Base-by-base conservation (phyloP, 1,139 yeast genomes). In the Taiozyma sp. region DNA sequence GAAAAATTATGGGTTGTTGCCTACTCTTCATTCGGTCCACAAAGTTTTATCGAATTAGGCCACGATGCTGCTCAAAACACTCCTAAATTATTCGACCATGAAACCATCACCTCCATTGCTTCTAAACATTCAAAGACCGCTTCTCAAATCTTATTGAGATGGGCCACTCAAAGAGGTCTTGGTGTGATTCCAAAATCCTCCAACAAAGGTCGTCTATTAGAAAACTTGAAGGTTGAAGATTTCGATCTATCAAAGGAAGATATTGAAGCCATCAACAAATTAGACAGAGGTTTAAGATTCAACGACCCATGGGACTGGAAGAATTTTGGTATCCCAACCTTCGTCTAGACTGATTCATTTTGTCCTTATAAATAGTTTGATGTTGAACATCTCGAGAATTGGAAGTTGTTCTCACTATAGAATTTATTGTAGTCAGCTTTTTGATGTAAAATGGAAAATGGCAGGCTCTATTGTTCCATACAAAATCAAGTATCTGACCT, bases 11-110 rank as follows among this genome's bases (percentile, higher is more conserved):
- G 83, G 53, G 76, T 90, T 64, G 87, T 90, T 50, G 97, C 86
- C 29, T 90, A 90, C 76, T 88, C 96, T 9, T 86, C 96, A 13
- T 86, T 89, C 65, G 93, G 93, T 45, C 91, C 92, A 28, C 86
- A 81, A 66, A 82, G 89, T 6, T 86, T 85, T 68, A 65, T 84
- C 56, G 92, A 85, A 67, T 69, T 85, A 66, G 70, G 78, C 62
- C 72, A 71, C 52, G 73, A 77, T 44, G 70, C 71, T 52, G 91
- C 89, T 22, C 68, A 74, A 57, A 68, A 72, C 54, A 75, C 83
- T 46, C 78, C 80, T 23, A 69, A 80, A 12, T 73, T 86, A 62
- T 82, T 85, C 55, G 76, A 79, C 47, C 80, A 84, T 63, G 76
- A 74, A 27, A 67, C 70, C 44, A 71, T 87, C 57, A 69, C 67